Conservation (phyloP, 805 yeast genomes). For the Deakozyma indianensis region DNA sequence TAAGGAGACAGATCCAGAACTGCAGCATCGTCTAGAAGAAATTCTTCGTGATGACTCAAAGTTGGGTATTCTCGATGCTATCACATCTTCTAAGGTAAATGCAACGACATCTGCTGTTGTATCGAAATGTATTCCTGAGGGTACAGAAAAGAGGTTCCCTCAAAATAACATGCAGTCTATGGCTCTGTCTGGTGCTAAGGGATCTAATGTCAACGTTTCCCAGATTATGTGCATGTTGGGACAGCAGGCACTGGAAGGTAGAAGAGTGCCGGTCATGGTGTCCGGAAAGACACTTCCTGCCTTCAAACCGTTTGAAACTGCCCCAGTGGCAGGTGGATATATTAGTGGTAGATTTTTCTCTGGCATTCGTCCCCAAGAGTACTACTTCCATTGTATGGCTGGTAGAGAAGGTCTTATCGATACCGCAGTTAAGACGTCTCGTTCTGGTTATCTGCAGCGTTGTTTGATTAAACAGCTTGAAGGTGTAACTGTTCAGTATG, state of each 20-base stretch:
- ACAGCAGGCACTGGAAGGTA: constrained; percentile 97
- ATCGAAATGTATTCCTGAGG: constrained; percentile 84
- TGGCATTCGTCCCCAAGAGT: constrained; percentile 96
- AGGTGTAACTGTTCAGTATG: constrained; percentile 90
- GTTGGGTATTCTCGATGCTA: constrained; percentile 88
- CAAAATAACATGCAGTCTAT: constrained; percentile 95
- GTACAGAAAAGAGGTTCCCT: constrained; percentile 92
- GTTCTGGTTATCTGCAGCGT: constrained; percentile 96
- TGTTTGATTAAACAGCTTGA: constrained; percentile 96
- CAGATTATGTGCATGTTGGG: constrained; percentile 99
- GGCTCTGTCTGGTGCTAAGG: constrained; percentile 99
- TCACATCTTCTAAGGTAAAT: constrained; percentile 85
- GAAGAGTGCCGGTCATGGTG: constrained; percentile 99
- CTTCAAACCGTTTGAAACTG: constrained; percentile 91
- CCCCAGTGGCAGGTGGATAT: constrained; percentile 97
- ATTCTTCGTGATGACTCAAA: constrained; percentile 87
- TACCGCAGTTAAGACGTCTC: constrained; percentile 96
- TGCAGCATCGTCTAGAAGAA: constrained; percentile 81
- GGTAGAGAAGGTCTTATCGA: constrained; percentile 99
- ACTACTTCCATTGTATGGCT: constrained; percentile 99
- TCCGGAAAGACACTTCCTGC: constrained; percentile 95
- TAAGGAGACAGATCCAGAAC: constrained; percentile 51
- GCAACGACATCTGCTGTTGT: constrained; percentile 91
- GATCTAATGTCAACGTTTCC: constrained; percentile 95
- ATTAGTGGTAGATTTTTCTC: constrained; percentile 94